Conservation (phyloP, 495 filamentous ascomycete genomes). For the Talaromyces nanjingensis region DNA sequence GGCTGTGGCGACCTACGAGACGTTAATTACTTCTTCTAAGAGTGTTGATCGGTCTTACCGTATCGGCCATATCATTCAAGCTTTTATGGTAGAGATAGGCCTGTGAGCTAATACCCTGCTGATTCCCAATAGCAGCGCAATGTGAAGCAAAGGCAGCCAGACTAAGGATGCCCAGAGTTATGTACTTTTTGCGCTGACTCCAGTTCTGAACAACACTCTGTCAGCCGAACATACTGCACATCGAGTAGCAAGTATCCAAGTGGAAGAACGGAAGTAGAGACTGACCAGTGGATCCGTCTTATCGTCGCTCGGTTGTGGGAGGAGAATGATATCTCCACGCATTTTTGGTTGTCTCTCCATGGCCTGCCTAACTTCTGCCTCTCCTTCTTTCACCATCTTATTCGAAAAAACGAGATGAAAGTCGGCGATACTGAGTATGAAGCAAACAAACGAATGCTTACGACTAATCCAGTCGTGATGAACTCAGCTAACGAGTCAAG, state of each 20-base stretch:
- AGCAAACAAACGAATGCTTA: not conserved
- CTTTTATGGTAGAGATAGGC: slow-evolving; percentile 24
- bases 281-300: slow-evolving; percentile 16
- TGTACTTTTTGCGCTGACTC: slow-evolving; percentile 10
- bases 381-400: not conserved
- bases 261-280: slow-evolving; percentile 7
- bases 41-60: slow-evolving; percentile 14
- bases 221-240: not conserved
- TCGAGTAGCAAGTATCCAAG: not conserved
- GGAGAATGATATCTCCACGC: slow-evolving; percentile 11
- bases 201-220: not conserved
- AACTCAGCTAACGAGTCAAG: not conserved
- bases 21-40: not conserved
- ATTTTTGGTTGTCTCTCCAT: not conserved
- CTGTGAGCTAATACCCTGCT: slow-evolving; percentile 22
- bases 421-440: not conserved
- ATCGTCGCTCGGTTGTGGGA: slow-evolving; percentile 18
- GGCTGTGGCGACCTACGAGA: slow-evolving; percentile 15
- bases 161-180: slow-evolving; percentile 10
- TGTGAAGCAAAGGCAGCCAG: slow-evolving; percentile 11
- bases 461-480: not conserved
- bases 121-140: slow-evolving; percentile 9
- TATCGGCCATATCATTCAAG: slow-evolving; percentile 23
- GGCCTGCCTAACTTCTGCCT: not conserved
- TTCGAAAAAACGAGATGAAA: not conserved